Conservation (phyloP, 169 alveolate species). For the Cyclospora cayetanensis region DNA sequence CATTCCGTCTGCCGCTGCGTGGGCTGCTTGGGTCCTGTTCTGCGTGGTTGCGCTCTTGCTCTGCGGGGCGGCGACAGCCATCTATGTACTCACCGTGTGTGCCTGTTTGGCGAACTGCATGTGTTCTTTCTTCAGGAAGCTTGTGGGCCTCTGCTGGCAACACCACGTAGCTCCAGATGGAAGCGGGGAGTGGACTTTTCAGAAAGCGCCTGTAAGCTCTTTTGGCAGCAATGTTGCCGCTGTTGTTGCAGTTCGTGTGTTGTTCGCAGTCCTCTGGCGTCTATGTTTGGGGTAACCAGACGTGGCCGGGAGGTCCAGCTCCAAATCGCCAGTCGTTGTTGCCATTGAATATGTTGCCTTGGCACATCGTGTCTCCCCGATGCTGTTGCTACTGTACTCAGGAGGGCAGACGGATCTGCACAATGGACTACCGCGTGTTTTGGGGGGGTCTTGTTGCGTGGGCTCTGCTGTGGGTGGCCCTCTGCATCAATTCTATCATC, state of each 20-base stretch:
- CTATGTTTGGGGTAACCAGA: no score
- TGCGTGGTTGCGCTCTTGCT: no score
- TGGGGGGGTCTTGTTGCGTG: slow-evolving; percentile 1
- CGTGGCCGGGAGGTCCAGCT: no score
- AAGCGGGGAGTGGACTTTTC: slow-evolving; percentile 13
- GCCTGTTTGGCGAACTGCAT: no score
- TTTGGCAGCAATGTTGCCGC: neutral
- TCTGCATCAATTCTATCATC: neutral
- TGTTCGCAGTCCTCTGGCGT: no score
- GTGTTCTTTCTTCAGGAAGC: neutral
- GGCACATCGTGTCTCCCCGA: no score
- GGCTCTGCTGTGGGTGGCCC: neutral
- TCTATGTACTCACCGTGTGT: no score
- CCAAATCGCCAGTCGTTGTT: no score
- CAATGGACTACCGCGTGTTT: slow-evolving; percentile 16
- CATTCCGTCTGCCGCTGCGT: no score
- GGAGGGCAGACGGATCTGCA: neutral
- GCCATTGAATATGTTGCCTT: no score
- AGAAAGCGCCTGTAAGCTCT: neutral
- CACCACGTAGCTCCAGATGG: slow-evolving; percentile 24
- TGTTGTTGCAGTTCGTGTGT: neutral
- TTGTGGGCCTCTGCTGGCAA: slow-evolving; percentile 45
- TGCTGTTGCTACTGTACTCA: slow-evolving; percentile 32
- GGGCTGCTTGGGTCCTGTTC: no score
- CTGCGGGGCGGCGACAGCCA: no score